phyloP scores from a whole-genome alignment of 257 asterid species.

The Solanum etuberosum region DNA sequence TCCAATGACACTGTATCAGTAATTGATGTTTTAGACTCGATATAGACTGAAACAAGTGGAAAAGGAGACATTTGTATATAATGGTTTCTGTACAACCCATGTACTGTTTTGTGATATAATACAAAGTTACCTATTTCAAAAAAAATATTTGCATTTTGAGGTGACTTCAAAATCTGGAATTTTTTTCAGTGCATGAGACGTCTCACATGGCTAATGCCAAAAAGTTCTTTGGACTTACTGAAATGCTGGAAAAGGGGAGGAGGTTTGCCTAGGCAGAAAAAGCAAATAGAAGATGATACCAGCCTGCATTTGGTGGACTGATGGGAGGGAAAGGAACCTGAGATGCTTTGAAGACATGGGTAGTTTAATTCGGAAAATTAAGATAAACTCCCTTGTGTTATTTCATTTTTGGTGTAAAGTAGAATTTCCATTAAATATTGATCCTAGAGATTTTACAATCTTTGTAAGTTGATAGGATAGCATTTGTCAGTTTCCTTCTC shows the following conservation, averaged over 20 bases:
- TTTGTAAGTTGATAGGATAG: neutral
- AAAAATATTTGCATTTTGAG: neutral
- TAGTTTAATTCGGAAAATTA: neutral
- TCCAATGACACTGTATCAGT: no score
- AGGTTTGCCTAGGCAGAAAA: neutral
- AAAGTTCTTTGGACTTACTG: neutral
- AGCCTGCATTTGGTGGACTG: neutral
- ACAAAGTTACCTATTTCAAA: no score
- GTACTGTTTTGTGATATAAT: no score
- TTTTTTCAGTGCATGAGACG: neutral
- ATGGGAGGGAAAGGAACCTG: neutral
- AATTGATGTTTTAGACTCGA: no score
- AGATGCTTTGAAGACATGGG: neutral
- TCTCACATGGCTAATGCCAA: neutral
- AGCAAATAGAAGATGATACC: neutral
- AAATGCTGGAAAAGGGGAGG: neutral
- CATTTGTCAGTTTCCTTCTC: neutral
- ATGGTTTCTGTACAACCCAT: no score
- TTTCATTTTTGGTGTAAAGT: neutral
- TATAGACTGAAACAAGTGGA: no score
- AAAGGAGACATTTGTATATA: no score
- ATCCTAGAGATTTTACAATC: neutral
- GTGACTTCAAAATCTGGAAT: neutral
- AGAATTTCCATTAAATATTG: neutral
- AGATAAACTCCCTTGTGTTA: neutral